These are phyloP conservation scores for Dunaliella sp. DNA, from an alignment of 139 green algal species.

Conservation along the genomic window DNA sequence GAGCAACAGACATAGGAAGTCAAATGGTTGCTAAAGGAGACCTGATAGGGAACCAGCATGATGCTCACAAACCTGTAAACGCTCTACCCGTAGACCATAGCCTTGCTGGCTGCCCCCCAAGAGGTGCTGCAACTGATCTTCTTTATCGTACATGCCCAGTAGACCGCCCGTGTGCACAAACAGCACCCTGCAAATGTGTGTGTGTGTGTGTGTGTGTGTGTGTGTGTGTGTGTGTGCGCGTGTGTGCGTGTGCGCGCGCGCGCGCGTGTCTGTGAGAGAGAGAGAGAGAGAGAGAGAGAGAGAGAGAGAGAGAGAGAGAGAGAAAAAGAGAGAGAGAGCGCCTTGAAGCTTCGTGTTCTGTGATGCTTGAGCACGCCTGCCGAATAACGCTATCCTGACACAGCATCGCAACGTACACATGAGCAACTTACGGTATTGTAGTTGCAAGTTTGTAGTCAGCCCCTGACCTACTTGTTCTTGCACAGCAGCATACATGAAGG, in stretches of 20 bases:
- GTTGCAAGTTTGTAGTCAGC: too few species aligned
- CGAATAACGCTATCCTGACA: too few species aligned
- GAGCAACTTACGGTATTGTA: too few species aligned
- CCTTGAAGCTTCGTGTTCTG: too few species aligned
- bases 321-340: too few species aligned
- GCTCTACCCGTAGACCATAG: neutral
- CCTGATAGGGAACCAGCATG: too few species aligned
- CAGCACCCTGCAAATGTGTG: conserved; percentile 46
- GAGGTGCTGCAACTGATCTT: conserved; percentile 70
- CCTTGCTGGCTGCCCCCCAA: neutral
- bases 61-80: neutral
- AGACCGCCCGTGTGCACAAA: conserved; percentile 91
- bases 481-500: too few species aligned
- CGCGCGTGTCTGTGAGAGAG: neutral
- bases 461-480: too few species aligned
- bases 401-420: too few species aligned
- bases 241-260: conserved; percentile 35
- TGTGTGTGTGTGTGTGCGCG: conserved; percentile 21
- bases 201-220: neutral
- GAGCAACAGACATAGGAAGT: too few species aligned
- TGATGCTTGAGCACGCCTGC: too few species aligned
- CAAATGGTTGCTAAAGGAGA: too few species aligned
- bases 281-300: neutral
- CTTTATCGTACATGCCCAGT: conserved; percentile 91
- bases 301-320: neutral